Conservation (phyloP, 2,329 filamentous ascomycete genomes). For the Alternaria alternata region DNA sequence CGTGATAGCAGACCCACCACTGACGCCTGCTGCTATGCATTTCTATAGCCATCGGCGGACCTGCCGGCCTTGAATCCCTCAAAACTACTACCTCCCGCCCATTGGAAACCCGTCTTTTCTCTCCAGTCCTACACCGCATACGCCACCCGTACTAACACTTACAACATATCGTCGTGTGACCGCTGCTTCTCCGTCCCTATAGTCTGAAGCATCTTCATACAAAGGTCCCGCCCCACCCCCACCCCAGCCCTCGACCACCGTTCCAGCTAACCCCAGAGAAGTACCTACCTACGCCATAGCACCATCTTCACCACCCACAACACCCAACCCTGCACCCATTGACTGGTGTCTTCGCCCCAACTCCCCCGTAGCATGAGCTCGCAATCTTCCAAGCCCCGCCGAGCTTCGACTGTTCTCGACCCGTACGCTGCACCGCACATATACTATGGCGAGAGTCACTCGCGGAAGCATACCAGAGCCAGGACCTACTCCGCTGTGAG, state of each 20-base stretch:
- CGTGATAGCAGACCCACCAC: conserved; percentile 17
- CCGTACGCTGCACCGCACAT: conserved; percentile 66
- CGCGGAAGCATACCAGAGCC: conserved; percentile 56
- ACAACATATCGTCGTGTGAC: conserved; percentile 25
- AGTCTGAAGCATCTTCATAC: conserved; percentile 19
- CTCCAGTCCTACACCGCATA: conserved; percentile 8
- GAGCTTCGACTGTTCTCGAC: conserved; percentile 58
- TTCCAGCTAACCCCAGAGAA: conserved; percentile 16
- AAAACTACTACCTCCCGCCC: conserved; percentile 10
- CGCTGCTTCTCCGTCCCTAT: conserved; percentile 15
- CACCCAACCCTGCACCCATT: conserved; percentile 14
- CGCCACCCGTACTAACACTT: conserved; percentile 15
- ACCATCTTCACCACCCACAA: conserved; percentile 26
- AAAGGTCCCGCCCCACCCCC: conserved; percentile 28
- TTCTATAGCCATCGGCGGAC: conserved; percentile 17
- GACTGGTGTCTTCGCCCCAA: conserved; percentile 24
- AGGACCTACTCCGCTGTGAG: conserved; percentile 66
- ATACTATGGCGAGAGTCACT: conserved; percentile 66
- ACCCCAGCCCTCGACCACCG: conserved; percentile 5
- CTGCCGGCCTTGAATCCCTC: conserved; percentile 14
- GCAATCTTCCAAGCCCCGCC: conserved; percentile 49
- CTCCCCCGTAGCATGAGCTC: conserved; percentile 52
- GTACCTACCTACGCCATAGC: conserved; percentile 31
- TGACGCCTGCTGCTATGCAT: conserved; percentile 13
- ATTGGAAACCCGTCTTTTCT: conserved; percentile 4